These are phyloP conservation scores for Podila verticillata DNA, from an alignment of 192 early-diverging fungal genomes.

Conservation along the genomic window DNA sequence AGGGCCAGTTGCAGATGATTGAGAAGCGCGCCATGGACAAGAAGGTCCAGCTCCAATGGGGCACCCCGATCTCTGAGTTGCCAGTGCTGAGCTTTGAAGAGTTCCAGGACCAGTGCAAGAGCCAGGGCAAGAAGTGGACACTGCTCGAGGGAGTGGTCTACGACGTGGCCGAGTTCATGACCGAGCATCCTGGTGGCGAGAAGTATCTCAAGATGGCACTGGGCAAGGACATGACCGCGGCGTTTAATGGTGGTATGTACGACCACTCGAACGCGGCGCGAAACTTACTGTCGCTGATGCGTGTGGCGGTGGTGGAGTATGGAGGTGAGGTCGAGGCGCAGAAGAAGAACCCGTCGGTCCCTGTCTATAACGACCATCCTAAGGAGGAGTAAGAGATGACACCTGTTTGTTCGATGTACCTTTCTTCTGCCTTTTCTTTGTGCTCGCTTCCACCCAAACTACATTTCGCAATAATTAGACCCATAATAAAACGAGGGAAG, in stretches of 20 bases:
- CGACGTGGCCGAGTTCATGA: constrained; percentile 85
- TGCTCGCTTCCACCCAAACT: not conserved
- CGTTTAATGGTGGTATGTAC: constrained; percentile 96
- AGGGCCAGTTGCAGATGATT: constrained; percentile 84
- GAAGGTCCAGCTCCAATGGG: constrained; percentile 77
- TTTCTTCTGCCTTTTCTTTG: not conserved
- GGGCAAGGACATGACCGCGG: constrained; percentile 91
- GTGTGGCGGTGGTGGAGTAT: constrained; percentile 70
- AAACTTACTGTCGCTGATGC: constrained; percentile 85
- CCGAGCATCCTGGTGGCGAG: constrained; percentile 92
- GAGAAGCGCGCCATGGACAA: constrained; percentile 79
- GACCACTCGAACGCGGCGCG: constrained; percentile 93
- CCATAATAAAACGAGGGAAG: too few species aligned
- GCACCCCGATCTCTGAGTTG: constrained; percentile 74
- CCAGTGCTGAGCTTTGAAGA: constrained; percentile 76
- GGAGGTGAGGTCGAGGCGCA: constrained; percentile 59
- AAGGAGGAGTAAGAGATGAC: constrained; percentile 30
- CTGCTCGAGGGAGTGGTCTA: constrained; percentile 88
- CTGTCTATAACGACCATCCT: constrained; percentile 31
- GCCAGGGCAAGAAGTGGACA: constrained; percentile 76
- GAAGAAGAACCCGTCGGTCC: constrained; percentile 52
- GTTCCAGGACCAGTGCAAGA: constrained; percentile 62
- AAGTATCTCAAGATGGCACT: constrained; percentile 77
- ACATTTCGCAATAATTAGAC: too few species aligned
- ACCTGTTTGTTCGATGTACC: not conserved